Evolutionary conservation across 306 rosid genomes (phyloP).

Genomic region (Psophocarpus tetragonolobus): DNA sequence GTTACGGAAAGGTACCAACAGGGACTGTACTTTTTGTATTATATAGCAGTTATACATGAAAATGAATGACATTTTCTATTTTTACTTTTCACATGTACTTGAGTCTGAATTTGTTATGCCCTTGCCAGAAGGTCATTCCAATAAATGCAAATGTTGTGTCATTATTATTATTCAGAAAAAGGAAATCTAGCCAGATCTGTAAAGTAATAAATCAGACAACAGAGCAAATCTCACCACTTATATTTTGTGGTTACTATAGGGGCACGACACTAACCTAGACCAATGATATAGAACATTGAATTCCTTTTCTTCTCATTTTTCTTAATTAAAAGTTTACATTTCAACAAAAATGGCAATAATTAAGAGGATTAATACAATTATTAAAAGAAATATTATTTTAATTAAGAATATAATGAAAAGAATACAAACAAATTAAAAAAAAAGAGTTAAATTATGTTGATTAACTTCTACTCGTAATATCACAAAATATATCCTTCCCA

Average conservation of each 20-base stretch:
- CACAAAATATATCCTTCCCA: not conserved
- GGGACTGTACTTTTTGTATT: not conserved
- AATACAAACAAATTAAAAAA: not conserved
- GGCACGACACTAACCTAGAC: conserved; percentile 19
- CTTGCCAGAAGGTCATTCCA: not conserved
- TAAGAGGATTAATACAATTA: not conserved
- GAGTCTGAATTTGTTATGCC: not conserved
- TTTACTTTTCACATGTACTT: conserved; percentile 10
- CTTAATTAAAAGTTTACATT: not conserved
- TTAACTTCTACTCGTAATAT: not conserved
- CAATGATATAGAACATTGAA: not conserved
- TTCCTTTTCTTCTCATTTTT: not conserved
- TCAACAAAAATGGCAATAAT: not conserved
- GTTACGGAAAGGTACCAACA: not conserved
- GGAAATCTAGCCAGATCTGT: conserved; percentile 23
- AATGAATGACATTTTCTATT: not conserved
- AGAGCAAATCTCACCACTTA: conserved; percentile 3
- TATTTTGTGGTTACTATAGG: conserved; percentile 34
- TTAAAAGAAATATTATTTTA: not conserved
- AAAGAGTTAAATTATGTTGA: not conserved
- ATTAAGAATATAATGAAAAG: not conserved
- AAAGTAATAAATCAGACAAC: conserved; percentile 1
- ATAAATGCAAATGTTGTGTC: conserved; percentile 13
- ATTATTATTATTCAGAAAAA: not conserved
- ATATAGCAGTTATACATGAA: not conserved